Base-by-base conservation (phyloP, 345 rosid species). In the Camelina laxa region DNA sequence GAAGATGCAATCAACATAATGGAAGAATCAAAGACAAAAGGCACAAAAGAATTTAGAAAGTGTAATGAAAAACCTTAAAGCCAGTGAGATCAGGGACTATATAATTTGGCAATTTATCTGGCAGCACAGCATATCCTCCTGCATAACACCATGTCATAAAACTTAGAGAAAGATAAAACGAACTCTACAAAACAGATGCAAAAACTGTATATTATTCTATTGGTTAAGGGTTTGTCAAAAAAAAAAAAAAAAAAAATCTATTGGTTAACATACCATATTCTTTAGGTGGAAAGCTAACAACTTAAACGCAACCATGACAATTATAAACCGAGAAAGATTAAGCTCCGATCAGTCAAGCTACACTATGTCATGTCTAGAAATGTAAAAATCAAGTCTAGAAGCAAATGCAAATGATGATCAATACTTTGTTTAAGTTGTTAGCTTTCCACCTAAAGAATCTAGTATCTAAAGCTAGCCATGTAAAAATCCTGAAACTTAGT, bases 81-180 rank as follows among this genome's bases (percentile, higher is more conserved):
- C 75, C 85, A 0, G 93, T 88, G 77, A 91, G 85, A 82, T 89
- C 95, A 73, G 95, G 96, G 71, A 88, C 91, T 0, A 88, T 78
- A 53, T 91, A 91, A 75, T 87, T 87, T 21, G 94, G 96, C 80
- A 91, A 80, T 81, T 91, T 93, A 82, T 87, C 88, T 39, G 79
- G 92, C 85, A 85, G 65, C 75, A 93, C 75, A 67, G 88, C 90
- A 61, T 91, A 88, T 49, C 97, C 90, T 77, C 96, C 97, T 85
- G 84, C 85, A 80, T 62, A 5, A 50, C 58, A 24, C 60, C 27
- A 66, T n/a, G 42, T 41, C 27, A 58, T 59, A 69, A n/a, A 42
- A 72, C 33, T 36, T 44, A 41, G 6, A 49, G 5, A 65, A 60
- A 12, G 4, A 1, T 3, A 3, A 38, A 20, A 38, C 7, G 33